Evolutionary conservation across 108 stramenopile species (phyloP), one percentile per base, ranked within the genome.

Genomic region (Cylindrotheca fusiformis): DNA sequence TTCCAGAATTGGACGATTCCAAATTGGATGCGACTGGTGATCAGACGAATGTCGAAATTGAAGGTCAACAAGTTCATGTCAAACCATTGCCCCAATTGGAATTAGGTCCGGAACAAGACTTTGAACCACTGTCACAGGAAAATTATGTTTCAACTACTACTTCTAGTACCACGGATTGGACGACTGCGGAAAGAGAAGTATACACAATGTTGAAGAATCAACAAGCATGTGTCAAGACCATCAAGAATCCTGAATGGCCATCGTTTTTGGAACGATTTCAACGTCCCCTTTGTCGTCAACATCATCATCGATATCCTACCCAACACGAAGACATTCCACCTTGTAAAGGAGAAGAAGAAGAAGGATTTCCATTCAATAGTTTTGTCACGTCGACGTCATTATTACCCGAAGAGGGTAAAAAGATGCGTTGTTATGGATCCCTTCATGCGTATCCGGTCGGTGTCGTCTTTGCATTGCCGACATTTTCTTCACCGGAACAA

Each of bases 341-440:
- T 0, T n/a, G n/a, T n/a, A n/a, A n/a, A n/a, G n/a, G n/a, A n/a
- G 69, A 74, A 8, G 60, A 60, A 10, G 58, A 75, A 4, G 36
- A 18, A 5, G 17, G 45, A 27, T 78, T 60, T 71, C 85, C 85
- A 0, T 94, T 80, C 71, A 90, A 90, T 75, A 76, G 81, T n/a
- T 94, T 94, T 65, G 81, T 90, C 29, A 90, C 92, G 14, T 85
- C 85, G 6, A 86, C 84, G 19, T 74, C 82, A 10, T 62, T 94
- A 32, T 68, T 94, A 36, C 93, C 93, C 2, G 54, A 74, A 2
- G 60, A 62, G 48, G 87, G 83, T 46, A 79, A 69, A 59, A 94
- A 94, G 65, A 94, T 94, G 93, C 68, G 87, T n/a, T 79, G 76
- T 32, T 94, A 80, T 51, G 93, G 93, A 21, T 83, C 89, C 18